These are phyloP conservation scores for Chalaropsis thielavioides DNA, from an alignment of 2,329 filamentous ascomycete genomes.

Conservation along the genomic window DNA sequence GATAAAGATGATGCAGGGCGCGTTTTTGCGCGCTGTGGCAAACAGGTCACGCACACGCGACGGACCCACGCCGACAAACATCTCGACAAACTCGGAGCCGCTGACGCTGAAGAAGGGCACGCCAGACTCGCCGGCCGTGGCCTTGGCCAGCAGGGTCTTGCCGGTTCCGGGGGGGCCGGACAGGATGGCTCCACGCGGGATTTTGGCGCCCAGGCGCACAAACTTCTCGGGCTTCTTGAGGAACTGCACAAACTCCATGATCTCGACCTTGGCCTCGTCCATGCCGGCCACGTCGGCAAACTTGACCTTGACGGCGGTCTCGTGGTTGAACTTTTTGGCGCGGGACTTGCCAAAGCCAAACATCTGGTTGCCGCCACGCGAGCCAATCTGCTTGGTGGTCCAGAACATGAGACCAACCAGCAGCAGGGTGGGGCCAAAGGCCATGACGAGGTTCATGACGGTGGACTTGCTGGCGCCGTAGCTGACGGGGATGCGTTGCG, in stretches of 20 bases:
- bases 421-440: slow-evolving; percentile 74
- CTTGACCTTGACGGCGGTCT: slow-evolving; percentile 91
- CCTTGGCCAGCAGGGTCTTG: slow-evolving; percentile 95
- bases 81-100: slow-evolving; percentile 97
- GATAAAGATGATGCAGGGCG: slow-evolving; percentile 98
- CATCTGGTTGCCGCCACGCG: slow-evolving; percentile 58
- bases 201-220: slow-evolving; percentile 90
- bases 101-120: slow-evolving; percentile 98
- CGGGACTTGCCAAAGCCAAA: slow-evolving; percentile 94
- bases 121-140: slow-evolving; percentile 88
- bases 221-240: slow-evolving; percentile 86
- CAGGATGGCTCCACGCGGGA: slow-evolving; percentile 88
- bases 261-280: slow-evolving; percentile 95
- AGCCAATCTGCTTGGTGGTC: slow-evolving; percentile 60
- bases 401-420: slow-evolving; percentile 73
- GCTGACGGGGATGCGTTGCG: slow-evolving; percentile 85
- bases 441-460: slow-evolving; percentile 52
- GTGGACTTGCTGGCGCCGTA: slow-evolving; percentile 62
- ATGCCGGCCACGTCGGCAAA: slow-evolving; percentile 94
- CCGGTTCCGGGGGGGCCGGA: slow-evolving; percentile 96
- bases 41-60: slow-evolving; percentile 92
- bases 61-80: slow-evolving; percentile 98
- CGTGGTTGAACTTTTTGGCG: slow-evolving; percentile 95
- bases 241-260: slow-evolving; percentile 99
- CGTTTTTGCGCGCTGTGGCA: slow-evolving; percentile 83